Percentiles rank a stretch among this genome's conserved stretches.
Conservation (phyloP, 352 stramenopile genomes). For the Phytophthora gonapodyides region DNA sequence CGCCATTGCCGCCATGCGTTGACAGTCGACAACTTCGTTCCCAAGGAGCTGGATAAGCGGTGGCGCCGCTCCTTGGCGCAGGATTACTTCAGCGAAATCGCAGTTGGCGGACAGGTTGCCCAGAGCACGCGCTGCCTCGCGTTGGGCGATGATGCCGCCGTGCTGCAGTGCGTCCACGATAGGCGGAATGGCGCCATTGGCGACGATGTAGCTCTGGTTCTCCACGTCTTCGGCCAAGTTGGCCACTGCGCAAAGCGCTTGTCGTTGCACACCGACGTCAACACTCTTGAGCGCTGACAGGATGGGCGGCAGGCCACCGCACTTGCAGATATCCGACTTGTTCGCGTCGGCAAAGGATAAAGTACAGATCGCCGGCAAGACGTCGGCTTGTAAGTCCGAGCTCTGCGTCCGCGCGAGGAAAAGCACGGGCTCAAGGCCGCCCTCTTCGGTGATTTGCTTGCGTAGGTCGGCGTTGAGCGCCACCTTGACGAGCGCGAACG, state of each 20-base stretch:
- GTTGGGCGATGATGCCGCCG: slow-evolving; percentile 82
- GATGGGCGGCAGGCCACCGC: slow-evolving; percentile 91
- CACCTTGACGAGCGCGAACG: slow-evolving; percentile 96
- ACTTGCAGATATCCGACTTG: slow-evolving; percentile 95
- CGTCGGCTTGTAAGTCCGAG: slow-evolving; percentile 90
- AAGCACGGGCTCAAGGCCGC: slow-evolving; percentile 95
- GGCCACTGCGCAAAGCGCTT: slow-evolving; percentile 94
- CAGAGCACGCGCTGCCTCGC: slow-evolving; percentile 92
- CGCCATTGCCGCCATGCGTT: slow-evolving; percentile 96
- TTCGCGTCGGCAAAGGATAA: slow-evolving; percentile 93
- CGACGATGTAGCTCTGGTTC: slow-evolving; percentile 93
- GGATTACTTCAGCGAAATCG: slow-evolving; percentile 93
- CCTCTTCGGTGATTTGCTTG: slow-evolving; percentile 94
- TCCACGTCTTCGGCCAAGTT: slow-evolving; percentile 95
- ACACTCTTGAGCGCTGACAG: slow-evolving; percentile 74
- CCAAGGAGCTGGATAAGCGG: slow-evolving; percentile 89
- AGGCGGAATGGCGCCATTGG: slow-evolving; percentile 85
- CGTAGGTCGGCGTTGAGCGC: slow-evolving; percentile 94
- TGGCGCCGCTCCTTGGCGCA: slow-evolving; percentile 85
- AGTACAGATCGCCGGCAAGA: slow-evolving; percentile 92
- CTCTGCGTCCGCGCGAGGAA: slow-evolving; percentile 95
- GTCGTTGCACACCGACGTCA: slow-evolving; percentile 84
- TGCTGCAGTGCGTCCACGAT: slow-evolving; percentile 85
- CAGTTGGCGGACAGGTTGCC: slow-evolving; percentile 96
- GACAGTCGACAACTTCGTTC: slow-evolving; percentile 91